phyloP scores from a whole-genome alignment of 768 basidiomycete species.

The Termitomyces sp. region DNA sequence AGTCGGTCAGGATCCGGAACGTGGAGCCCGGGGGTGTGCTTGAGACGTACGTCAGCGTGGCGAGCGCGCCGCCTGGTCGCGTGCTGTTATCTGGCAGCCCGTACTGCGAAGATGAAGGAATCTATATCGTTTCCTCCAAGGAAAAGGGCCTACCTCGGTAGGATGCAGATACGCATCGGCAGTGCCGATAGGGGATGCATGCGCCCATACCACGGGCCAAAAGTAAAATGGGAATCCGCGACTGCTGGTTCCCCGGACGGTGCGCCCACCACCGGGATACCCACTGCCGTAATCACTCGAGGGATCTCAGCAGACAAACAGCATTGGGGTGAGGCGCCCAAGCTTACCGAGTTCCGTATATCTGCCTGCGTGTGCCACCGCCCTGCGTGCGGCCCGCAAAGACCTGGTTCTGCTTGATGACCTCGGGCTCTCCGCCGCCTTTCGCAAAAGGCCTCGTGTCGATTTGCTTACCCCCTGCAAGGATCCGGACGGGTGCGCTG shows the following conservation, averaged over 20 bases:
- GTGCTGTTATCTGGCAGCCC: conserved; percentile 6
- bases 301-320: not conserved
- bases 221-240: conserved; percentile 13
- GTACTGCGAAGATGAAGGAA: not conserved
- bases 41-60: conserved; percentile 1
- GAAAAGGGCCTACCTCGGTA: conserved; percentile 3
- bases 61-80: conserved; percentile 9
- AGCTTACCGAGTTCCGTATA: conserved; percentile 6
- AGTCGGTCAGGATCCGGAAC: conserved; percentile 10
- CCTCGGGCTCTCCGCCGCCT: conserved; percentile 5
- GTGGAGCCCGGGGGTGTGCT: not conserved
- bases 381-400: conserved; percentile 10
- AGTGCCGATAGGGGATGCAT: not conserved
- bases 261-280: conserved; percentile 3
- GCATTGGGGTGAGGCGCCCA: too few relatives aligned
- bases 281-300: conserved; percentile 9
- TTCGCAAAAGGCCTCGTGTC: not conserved
- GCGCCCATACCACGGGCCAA: conserved; percentile 8
- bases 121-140: not conserved
- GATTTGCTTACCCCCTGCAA: conserved; percentile 1
- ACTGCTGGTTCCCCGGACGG: not conserved
- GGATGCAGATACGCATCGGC: conserved; percentile 5
- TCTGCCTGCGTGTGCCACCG: conserved; percentile 1
- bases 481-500: not conserved
- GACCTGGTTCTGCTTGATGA: not conserved